phyloP scores from a whole-genome alignment of 75 land plant species.

The Gnetum montanum region DNA sequence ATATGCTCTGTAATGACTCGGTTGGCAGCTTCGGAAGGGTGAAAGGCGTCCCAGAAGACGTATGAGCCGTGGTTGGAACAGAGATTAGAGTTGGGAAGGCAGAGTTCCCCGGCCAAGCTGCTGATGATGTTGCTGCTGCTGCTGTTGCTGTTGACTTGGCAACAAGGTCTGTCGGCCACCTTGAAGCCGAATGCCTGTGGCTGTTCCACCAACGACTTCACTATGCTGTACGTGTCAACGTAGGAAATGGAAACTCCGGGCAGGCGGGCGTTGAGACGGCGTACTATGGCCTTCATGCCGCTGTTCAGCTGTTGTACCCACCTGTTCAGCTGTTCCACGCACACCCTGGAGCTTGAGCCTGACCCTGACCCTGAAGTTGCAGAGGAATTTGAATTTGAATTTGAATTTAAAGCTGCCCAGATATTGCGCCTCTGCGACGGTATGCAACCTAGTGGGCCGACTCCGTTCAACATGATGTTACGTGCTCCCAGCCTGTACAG shows the following conservation, averaged over 20 bases:
- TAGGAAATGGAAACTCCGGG: slow-evolving; percentile 31
- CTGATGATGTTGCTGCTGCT: too few relatives aligned
- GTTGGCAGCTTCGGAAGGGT: slow-evolving; percentile 74
- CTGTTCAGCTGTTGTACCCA: slow-evolving; percentile 37
- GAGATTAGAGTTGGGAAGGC: slow-evolving; percentile 45
- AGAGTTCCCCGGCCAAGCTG: slow-evolving; percentile 72
- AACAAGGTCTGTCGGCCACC: slow-evolving; percentile 39
- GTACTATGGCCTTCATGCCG: slow-evolving; percentile 14
- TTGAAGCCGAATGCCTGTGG: slow-evolving; percentile 72
- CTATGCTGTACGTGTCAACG: slow-evolving; percentile 47
- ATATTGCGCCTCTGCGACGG: slow-evolving; percentile 62
- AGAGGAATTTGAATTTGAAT: too few relatives aligned
- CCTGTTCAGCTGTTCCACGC: slow-evolving; percentile 40
- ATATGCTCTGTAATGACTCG: slow-evolving; percentile 30
- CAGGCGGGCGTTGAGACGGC: slow-evolving; percentile 24
- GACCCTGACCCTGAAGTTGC: too few relatives aligned
- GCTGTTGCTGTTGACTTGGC: slow-evolving; percentile 46
- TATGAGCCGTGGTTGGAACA: slow-evolving; percentile 39
- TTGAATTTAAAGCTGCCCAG: slow-evolving; percentile 18
- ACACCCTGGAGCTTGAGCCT: slow-evolving; percentile 12
- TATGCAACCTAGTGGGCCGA: slow-evolving; percentile 85
- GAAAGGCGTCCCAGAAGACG: slow-evolving; percentile 83
- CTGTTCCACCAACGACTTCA: slow-evolving; percentile 33
- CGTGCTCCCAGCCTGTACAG: slow-evolving; percentile 65
- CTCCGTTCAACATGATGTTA: slow-evolving; percentile 42